Base-by-base conservation (phyloP, 2,329 filamentous ascomycete species). In the Cladosporium sp. region DNA sequence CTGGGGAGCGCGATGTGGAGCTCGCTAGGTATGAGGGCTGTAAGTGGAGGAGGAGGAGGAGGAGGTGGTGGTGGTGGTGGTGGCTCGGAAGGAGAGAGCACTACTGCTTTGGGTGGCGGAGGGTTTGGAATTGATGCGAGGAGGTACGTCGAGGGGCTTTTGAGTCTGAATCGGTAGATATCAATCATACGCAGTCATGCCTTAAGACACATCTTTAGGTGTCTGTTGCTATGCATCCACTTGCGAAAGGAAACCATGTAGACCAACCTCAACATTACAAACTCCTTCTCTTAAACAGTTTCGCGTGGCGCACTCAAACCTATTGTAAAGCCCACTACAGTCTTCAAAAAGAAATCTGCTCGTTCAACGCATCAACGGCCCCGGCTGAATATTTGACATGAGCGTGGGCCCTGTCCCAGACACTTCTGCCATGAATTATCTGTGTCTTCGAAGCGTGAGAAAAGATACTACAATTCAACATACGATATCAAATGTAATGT, bases 51-150 rank as follows among this genome's bases (percentile, higher is more conserved):
- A 50, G 53, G 68, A 50, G 76, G 73, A 70, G 82, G 71, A 66
- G 79, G 33, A 4, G 33, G 67, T 73, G 79, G 16, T 26, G 23
- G 23, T 26, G 23, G 23, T 26, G 23, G 1, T 26, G 23, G 67
- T 73, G 79, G 16, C 70, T 78, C 56, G 72, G 82, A 65, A 80
- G 85, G 82, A 72, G 83, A 53, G 85, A 86, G 86, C 64, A 76
- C 92, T 69, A 87, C 86, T 0, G 88, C 40, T 21, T 29, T 46
- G 56, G 59, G 44, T n/a, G 29, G 53, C 7, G 61, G 91, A 72
- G 91, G 90, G 0, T 91, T 93, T 68, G 91, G 91, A 0, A 84
- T 93, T 37, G 91, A 93, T 80, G 91, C 90, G 33, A 84, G 88
- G 76, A 85, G 85, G 74, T 93, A 93, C 76, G 86, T 93, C 4